Base-by-base conservation (phyloP, 495 filamentous ascomycete species). In the Opeltia flavorubescens region DNA sequence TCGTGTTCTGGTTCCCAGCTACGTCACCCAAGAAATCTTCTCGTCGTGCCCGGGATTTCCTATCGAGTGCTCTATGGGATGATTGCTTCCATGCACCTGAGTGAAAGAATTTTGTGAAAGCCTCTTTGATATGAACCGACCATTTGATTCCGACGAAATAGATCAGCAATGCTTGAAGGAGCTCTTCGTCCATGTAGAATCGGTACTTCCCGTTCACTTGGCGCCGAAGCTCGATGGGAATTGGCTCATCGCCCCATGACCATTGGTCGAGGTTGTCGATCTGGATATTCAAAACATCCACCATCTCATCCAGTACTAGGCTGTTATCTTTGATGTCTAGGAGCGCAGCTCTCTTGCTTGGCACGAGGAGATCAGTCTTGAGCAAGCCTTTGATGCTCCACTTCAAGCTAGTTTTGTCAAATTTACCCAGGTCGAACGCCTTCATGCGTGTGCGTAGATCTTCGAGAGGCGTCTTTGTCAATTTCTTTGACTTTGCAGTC, bases 281-380 rank as follows among this genome's bases (percentile, higher is more conserved):
- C 39, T 76, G 58, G 70, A 80, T 75, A 46, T 80, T 79, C 23
- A 81, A 52, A 7, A 80, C 73, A 54, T 81, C 74, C 0, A 68
- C 63, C 21, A 81, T 67, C 48, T 80, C 77, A 7, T 50, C 53
- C 15, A 79, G 50, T 8, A 76, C 69, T 7, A 68, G 54, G 1
- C 62, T 49, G 47, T 73, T 75, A 43, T 62, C 60, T 4, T 64
- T 50, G 36, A 80, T 75, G 36, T 73, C 70, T 43, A 65, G 69
- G 40, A 80, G 48, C 0, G 68, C 70, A 13, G 58, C 59, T 33
- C 67, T 62, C 51, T 77, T 78, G 47, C 74, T 69, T 38, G 77
- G 72, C 4, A 66, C 66, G 5, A 78, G 60, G 12, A 80, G 64
- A 35, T 75, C 74, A 12, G 71, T 69, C 2, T 52, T 54, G 40